Conservation (phyloP, 2,329 filamentous ascomycete species). For the Metarhizium robertsii region DNA sequence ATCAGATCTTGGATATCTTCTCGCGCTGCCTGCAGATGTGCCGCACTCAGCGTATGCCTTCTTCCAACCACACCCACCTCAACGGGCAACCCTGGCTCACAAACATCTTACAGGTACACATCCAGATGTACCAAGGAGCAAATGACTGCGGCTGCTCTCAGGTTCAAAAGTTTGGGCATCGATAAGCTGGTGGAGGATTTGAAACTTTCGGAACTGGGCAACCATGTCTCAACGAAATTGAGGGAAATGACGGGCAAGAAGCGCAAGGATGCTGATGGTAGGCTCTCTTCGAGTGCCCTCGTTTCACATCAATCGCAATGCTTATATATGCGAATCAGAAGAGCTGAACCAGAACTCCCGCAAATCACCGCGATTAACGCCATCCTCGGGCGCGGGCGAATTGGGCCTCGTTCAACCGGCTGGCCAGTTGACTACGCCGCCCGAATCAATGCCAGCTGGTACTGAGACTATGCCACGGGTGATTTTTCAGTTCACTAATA, state of each 20-base stretch:
- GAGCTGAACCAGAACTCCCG: neutral
- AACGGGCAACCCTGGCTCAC: neutral
- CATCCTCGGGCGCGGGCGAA: neutral
- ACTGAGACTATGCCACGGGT: neutral
- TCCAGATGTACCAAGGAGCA: constrained; percentile 3
- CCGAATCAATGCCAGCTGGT: neutral
- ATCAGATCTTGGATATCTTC: constrained; percentile 1
- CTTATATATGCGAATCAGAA: neutral
- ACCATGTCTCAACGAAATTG: neutral
- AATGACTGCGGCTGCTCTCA: neutral
- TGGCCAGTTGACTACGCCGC: neutral
- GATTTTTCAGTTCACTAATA: no score
- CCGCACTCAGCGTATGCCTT: constrained; percentile 2
- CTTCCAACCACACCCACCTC: neutral
- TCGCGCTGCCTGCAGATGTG: neutral
- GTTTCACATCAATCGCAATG: no score
- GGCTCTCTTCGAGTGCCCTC: neutral
- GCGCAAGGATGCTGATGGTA: neutral
- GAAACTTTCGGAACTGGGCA: constrained; percentile 1
- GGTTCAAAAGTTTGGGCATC: neutral
- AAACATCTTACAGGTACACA: neutral
- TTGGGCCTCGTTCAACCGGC: neutral
- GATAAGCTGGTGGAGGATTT: constrained; percentile 1
- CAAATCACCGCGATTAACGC: neutral
- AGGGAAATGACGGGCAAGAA: constrained; percentile 1